Base-by-base conservation (phyloP, 768 basidiomycete species). In the Lentinula lateritia region DNA sequence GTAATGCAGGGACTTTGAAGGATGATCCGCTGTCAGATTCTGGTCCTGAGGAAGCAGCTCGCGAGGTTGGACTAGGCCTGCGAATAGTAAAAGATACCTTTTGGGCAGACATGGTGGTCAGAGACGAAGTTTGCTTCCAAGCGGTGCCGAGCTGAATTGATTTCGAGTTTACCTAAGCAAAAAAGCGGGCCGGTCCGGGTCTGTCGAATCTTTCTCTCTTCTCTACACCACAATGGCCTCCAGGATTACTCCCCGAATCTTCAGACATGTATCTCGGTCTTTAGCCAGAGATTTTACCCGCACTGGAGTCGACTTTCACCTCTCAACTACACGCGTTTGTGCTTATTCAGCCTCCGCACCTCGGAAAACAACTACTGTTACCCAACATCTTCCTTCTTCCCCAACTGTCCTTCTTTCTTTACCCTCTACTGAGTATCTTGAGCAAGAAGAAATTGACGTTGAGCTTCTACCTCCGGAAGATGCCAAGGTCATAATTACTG, bases 31-130 rank as follows among this genome's bases (percentile, higher is more conserved):
- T 66, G 63, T 86, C 87, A 0, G 86, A 86, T 43, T 89, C 90
- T 46, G 81, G 77, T 9, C 84, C 87, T 36, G 86, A 81, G 0
- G 89, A 89, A 0, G 78, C 70, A 16, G 81, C 80, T 10, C 89
- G 80, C 6, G 89, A 88, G 0, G 79, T 70, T 0, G 90, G 88
- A 0, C 85, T 86, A 0, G 94, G 94, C 7, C 92, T 82, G 46
- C 92, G 85, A 61, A 96, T 80, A 1, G 89, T 94, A 73, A 96
- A 95, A 0, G 93, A 95, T 43, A 95, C 81, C 65, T 85, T 82
- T 20, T 70, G 64, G 16, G 69, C 65, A 56, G 69, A 66, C 63
- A 71, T 69, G 60, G 62, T 63, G 41, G 65, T 66, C 28, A 62
- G 48, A 8, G 42, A 55, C 35, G 35, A 45, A 15, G 55, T 28